Conservation (phyloP, 345 rosid genomes). For the Angophora floribunda region DNA sequence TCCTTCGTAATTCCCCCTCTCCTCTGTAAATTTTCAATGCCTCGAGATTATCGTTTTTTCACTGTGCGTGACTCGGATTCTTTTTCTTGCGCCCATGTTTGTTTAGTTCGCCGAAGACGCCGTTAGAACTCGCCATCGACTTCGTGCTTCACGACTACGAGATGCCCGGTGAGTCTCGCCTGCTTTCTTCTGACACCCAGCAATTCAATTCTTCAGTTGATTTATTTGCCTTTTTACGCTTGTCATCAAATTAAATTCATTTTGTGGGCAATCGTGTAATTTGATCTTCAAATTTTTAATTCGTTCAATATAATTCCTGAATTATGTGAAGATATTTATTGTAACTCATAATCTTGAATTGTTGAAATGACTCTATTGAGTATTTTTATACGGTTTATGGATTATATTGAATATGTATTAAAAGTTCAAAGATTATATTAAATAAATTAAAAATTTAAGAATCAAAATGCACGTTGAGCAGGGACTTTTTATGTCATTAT, state of each 20-base stretch:
- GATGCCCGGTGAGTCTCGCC: neutral
- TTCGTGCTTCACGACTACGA: constrained; percentile 82
- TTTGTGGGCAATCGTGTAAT: neutral
- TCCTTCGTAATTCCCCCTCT: neutral
- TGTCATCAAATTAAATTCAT: neutral
- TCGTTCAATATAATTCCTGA: too few relatives aligned
- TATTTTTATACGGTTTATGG: too few relatives aligned
- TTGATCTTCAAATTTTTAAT: too few relatives aligned
- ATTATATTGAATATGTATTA: too few relatives aligned
- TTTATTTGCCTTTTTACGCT: too few relatives aligned
- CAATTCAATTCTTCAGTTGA: neutral
- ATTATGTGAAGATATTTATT: too few relatives aligned
- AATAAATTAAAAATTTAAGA: neutral
- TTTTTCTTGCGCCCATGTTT: neutral
- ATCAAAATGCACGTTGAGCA: too few relatives aligned
- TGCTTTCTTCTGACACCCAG: neutral
- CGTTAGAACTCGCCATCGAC: constrained; percentile 73
- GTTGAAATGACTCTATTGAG: too few relatives aligned
- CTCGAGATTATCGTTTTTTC: neutral
- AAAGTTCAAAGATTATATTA: neutral
- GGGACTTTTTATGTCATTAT: too few relatives aligned
- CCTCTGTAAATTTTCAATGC: neutral
- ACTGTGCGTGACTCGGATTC: neutral
- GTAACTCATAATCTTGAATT: too few relatives aligned
- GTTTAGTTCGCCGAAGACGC: neutral